These are phyloP conservation scores for Exophiala sideris DNA, from an alignment of 2,329 filamentous ascomycete genomes.

Conservation along the genomic window DNA sequence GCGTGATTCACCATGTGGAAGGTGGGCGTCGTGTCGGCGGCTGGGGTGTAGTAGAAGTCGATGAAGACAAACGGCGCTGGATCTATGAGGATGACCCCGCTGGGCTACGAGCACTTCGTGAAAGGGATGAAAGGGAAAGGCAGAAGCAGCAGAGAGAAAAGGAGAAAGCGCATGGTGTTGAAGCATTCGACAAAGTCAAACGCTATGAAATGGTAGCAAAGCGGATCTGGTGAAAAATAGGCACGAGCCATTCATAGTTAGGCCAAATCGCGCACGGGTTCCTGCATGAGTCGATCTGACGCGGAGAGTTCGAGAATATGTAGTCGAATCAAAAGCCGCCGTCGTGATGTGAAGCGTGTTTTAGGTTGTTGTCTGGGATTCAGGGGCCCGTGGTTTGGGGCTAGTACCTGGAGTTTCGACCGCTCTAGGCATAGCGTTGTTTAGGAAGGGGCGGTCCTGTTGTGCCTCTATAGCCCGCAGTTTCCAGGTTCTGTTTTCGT, in stretches of 20 bases:
- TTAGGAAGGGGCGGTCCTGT: background rate
- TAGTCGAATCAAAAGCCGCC: background rate
- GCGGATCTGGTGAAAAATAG: constrained; percentile 76
- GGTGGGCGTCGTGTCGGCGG: constrained; percentile 75
- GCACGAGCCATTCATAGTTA: background rate
- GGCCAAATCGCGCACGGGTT: constrained; percentile 10
- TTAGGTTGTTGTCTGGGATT: constrained; percentile 3
- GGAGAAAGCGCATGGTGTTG: constrained; percentile 53
- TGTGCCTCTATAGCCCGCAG: background rate
- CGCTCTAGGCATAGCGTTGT: constrained; percentile 2
- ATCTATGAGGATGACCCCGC: constrained; percentile 84
- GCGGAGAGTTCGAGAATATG: constrained; percentile 1
- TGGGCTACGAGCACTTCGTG: constrained; percentile 60
- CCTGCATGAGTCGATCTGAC: constrained; percentile 15
- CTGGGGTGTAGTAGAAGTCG: constrained; percentile 81
- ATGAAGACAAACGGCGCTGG: constrained; percentile 79
- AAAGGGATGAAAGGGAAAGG: constrained; percentile 61
- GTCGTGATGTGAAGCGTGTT: constrained; percentile 4
- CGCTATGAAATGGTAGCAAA: constrained; percentile 96
- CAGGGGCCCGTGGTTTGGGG: background rate
- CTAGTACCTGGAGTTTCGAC: background rate
- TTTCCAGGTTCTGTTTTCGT: background rate
- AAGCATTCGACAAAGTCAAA: constrained; percentile 64
- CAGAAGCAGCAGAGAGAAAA: constrained; percentile 53
- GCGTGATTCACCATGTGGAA: constrained; percentile 61